These are phyloP conservation scores for Ceratobasidium sp. DNA, from an alignment of 1,284 basidiomycete genomes.

Conservation along the genomic window DNA sequence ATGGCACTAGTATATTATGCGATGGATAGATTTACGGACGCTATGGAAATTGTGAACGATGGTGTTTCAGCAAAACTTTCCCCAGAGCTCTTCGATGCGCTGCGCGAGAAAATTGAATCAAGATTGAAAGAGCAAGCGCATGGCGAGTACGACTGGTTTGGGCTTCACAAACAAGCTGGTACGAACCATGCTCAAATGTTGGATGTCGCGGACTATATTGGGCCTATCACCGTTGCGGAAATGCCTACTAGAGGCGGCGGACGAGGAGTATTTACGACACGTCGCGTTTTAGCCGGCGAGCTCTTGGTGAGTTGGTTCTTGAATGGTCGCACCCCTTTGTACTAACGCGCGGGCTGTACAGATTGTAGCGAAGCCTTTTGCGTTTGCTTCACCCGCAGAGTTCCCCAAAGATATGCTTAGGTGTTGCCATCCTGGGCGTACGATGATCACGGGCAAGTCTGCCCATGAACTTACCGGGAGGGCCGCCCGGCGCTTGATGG, in stretches of 20 bases:
- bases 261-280: constrained; percentile 50
- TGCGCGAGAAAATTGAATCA: constrained; percentile 28
- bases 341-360: background rate
- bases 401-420: constrained; percentile 20
- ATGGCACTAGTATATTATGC: constrained; percentile 49
- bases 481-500: constrained; percentile 45
- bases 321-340: background rate
- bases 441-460: background rate
- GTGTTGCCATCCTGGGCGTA: background rate
- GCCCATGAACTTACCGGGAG: constrained; percentile 41
- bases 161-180: constrained; percentile 38
- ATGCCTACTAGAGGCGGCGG: constrained; percentile 49
- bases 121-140: constrained; percentile 44
- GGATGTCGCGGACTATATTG: constrained; percentile 51
- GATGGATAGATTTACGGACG: constrained; percentile 47
- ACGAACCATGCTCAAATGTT: constrained; percentile 20
- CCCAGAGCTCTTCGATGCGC: background rate
- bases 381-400: constrained; percentile 44
- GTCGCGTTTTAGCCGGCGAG: constrained; percentile 49
- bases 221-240: constrained; percentile 48
- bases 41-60: constrained; percentile 29
- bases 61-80: too few relatives aligned
- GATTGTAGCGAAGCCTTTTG: constrained; percentile 51
- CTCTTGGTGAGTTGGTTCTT: constrained; percentile 48
- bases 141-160: constrained; percentile 51